phyloP scores from a whole-genome alignment of 345 rosid species.

The Sonneratia caseolaris region DNA sequence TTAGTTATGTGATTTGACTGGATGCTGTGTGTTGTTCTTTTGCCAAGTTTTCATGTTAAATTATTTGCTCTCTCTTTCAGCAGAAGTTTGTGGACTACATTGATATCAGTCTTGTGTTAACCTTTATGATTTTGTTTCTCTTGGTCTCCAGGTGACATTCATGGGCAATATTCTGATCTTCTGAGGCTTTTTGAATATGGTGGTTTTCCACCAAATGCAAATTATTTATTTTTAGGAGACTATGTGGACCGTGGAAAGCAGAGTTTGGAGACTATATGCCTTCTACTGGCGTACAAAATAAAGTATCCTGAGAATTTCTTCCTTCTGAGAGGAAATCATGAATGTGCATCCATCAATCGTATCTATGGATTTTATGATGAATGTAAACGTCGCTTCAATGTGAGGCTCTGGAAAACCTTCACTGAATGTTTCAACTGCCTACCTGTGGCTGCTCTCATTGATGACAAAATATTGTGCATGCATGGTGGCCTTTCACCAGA shows the following conservation, averaged over 20 bases:
- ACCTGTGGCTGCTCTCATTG: constrained; percentile 75
- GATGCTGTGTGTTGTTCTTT: no score
- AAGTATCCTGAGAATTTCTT: constrained; percentile 5
- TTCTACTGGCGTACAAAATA: constrained; percentile 1
- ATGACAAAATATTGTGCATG: constrained; percentile 85
- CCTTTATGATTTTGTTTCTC: background rate
- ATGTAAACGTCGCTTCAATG: constrained; percentile 3
- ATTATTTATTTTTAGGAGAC: constrained; percentile 5
- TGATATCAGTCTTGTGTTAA: background rate
- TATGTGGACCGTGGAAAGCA: constrained; percentile 7
- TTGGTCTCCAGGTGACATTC: background rate
- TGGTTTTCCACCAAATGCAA: constrained; percentile 3
- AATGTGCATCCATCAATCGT: background rate
- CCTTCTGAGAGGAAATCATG: constrained; percentile 4
- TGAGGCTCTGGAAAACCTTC: constrained; percentile 1
- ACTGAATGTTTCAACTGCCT: constrained; percentile 8
- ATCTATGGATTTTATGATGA: constrained; percentile 4
- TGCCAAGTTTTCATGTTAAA: no score
- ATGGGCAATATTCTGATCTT: constrained; percentile 1
- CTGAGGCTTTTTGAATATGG: constrained; percentile 6
- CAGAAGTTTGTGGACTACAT: background rate
- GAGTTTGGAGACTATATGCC: constrained; percentile 3
- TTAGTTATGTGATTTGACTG: no score
- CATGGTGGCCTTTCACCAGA: constrained; percentile 91
- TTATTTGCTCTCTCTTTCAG: no score